A percentile compares a stretch with the other conserved stretches of the same genome.
Conservation (phyloP, 1,139 yeast species). For the Saccharomyces hybrid region DNA sequence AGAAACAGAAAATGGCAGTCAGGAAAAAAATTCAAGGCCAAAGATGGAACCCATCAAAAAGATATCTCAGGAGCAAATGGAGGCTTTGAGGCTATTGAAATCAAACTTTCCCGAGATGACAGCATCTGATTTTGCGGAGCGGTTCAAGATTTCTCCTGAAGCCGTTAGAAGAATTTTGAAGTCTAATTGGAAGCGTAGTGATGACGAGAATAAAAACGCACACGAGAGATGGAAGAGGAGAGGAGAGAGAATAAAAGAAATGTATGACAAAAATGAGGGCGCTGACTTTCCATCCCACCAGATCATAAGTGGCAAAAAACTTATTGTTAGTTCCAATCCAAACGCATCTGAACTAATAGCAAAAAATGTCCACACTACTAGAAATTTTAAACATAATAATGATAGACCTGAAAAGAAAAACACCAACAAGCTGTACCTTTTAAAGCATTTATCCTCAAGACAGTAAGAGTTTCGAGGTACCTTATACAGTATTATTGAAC, state of each 20-base stretch:
- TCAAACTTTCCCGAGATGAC: constrained; percentile 51
- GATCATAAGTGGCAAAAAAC: constrained; percentile 1
- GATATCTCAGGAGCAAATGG: constrained; percentile 64
- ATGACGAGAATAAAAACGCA: constrained; percentile 41
- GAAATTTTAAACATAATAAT: background rate
- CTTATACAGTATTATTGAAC: background rate
- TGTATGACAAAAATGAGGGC: constrained; percentile 10
- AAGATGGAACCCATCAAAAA: constrained; percentile 66
- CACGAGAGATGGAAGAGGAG: constrained; percentile 45
- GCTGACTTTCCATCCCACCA: background rate
- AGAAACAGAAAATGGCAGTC: constrained; percentile 55
- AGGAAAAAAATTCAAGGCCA: constrained; percentile 50
- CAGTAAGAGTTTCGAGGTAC: background rate
- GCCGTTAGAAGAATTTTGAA: constrained; percentile 72
- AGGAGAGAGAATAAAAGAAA: constrained; percentile 30
- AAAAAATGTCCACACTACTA: background rate
- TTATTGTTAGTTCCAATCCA: constrained; percentile 2
- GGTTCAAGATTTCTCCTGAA: constrained; percentile 71
- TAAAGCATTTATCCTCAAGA: background rate
- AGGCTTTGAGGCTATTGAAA: constrained; percentile 52
- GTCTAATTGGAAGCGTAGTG: constrained; percentile 68
- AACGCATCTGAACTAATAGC: background rate
- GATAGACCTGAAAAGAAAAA: background rate
- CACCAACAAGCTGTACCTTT: background rate
- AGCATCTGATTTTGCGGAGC: constrained; percentile 53